Percentiles rank a stretch among this genome's conserved stretches.
Evolutionary conservation across 768 basidiomycete species (phyloP).

Genomic region (Kondoa malvinella): DNA sequence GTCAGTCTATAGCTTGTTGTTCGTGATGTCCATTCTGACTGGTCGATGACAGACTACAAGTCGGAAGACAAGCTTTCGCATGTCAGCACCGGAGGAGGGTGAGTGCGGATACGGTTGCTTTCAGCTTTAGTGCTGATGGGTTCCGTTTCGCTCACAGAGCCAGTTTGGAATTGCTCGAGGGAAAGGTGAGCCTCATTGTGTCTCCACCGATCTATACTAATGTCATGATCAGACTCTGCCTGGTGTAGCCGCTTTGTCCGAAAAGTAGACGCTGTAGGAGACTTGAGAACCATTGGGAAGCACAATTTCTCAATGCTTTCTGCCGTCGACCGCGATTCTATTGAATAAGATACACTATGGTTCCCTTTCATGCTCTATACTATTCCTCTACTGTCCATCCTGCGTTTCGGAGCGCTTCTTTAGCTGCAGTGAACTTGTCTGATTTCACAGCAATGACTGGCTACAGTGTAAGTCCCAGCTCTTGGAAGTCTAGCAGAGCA

Average conservation of each 20-base stretch:
- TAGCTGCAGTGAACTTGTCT: background rate
- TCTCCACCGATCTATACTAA: background rate
- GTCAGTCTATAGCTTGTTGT: background rate
- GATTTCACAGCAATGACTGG: constrained; percentile 1
- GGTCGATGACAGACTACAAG: constrained; percentile 37
- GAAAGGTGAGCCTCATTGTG: constrained; percentile 49
- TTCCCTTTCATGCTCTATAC: too few relatives aligned
- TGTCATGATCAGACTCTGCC: background rate
- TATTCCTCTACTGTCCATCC: background rate
- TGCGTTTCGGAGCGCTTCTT: background rate
- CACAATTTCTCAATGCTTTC: background rate
- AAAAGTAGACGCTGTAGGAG: background rate
- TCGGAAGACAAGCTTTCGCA: constrained; percentile 83
- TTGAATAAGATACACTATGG: too few relatives aligned
- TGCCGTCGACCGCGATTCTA: background rate
- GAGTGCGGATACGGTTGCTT: background rate
- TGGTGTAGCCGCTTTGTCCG: constrained; percentile 4
- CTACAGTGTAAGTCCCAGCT: background rate
- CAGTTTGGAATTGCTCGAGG: constrained; percentile 86
- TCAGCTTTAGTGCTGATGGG: background rate
- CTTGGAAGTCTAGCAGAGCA: background rate
- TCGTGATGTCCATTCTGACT: background rate
- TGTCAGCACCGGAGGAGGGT: constrained; percentile 68
- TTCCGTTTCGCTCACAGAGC: constrained; percentile 39
- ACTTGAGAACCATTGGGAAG: background rate